phyloP scores from a whole-genome alignment of 2,329 filamentous ascomycete genomes.

The Pseudocercospora fuligena region DNA sequence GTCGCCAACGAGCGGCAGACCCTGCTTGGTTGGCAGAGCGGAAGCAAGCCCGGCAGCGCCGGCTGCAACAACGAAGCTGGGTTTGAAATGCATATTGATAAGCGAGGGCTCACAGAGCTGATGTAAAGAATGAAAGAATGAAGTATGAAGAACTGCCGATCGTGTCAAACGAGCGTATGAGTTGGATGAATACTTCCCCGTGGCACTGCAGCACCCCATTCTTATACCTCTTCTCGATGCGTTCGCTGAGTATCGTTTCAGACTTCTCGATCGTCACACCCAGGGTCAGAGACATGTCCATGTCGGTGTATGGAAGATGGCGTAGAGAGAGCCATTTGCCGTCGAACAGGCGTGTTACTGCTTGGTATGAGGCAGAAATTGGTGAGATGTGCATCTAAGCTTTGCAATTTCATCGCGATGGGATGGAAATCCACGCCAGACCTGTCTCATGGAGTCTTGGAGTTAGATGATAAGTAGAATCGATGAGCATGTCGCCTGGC shows the following conservation, averaged over 20 bases:
- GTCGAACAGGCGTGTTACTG: not conserved
- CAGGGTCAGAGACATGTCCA: not conserved
- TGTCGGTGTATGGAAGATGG: not conserved
- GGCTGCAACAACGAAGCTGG: not conserved
- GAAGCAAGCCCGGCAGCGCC: not conserved
- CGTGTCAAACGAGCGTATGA: not conserved
- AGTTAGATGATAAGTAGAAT: not conserved
- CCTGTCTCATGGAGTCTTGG: not conserved
- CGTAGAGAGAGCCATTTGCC: not conserved
- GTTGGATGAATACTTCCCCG: not conserved
- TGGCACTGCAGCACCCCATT: not conserved
- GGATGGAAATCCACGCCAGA: not conserved
- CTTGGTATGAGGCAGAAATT: not conserved
- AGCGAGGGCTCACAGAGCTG: not conserved
- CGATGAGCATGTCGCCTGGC: not conserved
- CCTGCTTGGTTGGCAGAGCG: not conserved
- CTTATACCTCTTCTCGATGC: not conserved
- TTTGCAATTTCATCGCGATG: not conserved
- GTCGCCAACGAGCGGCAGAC: not conserved
- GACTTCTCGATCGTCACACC: not conserved
- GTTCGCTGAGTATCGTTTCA: not conserved
- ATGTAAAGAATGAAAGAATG: not conserved
- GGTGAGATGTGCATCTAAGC: not conserved
- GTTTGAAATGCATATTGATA: slow-evolving; percentile 1
- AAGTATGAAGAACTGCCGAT: not conserved